phyloP scores from a whole-genome alignment of 2,329 filamentous ascomycete species.

The Davidsoniella eucalypti region DNA sequence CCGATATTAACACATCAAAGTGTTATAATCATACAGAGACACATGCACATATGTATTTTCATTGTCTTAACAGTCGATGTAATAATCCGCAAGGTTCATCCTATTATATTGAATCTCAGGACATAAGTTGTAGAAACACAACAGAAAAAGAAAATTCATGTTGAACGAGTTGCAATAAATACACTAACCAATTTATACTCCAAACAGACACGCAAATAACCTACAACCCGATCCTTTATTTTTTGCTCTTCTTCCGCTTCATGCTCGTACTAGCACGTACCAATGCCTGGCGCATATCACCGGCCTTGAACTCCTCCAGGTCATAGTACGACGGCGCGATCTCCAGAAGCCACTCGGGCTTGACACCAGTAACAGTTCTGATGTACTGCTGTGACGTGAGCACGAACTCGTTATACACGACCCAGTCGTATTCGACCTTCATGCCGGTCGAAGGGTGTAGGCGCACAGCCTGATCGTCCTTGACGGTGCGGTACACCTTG shows the following conservation, averaged over 20 bases:
- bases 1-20: too few relatives aligned
- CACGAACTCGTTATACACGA: constrained; percentile 96
- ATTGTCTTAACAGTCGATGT: too few relatives aligned
- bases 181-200: background rate
- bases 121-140: too few relatives aligned
- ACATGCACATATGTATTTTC: too few relatives aligned
- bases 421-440: constrained; percentile 81
- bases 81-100: too few relatives aligned
- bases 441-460: constrained; percentile 89
- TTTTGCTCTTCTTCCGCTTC: constrained; percentile 32
- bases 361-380: constrained; percentile 77
- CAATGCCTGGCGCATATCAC: constrained; percentile 62
- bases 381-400: constrained; percentile 98
- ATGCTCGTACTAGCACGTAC: constrained; percentile 42
- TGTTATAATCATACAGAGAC: too few relatives aligned
- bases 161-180: background rate
- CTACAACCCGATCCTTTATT: constrained; percentile 3
- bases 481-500: constrained; percentile 89
- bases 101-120: too few relatives aligned
- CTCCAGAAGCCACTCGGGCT: constrained; percentile 89
- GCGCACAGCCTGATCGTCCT: constrained; percentile 87
- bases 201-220: constrained; percentile 1
- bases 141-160: too few relatives aligned
- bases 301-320: constrained; percentile 63
- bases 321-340: constrained; percentile 92